These are phyloP conservation scores for Dipteronia dyeriana DNA, from an alignment of 345 rosid genomes.

Conservation along the genomic window DNA sequence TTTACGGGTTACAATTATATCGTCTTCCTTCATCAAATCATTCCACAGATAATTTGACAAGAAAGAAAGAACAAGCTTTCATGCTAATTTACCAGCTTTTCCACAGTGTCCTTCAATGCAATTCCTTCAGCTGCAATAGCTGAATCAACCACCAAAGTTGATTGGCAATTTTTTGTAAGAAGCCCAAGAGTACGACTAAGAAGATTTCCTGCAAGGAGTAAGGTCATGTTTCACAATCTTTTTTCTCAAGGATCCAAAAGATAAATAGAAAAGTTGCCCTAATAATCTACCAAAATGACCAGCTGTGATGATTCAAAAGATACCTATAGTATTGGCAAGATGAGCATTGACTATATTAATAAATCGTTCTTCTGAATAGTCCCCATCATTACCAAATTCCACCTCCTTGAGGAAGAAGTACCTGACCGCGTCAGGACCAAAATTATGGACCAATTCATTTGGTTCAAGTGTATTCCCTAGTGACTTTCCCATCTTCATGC, in stretches of 20 bases:
- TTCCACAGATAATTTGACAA: background rate
- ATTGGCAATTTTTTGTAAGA: slow-evolving; percentile 79
- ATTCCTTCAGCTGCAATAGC: slow-evolving; percentile 64
- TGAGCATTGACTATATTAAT: slow-evolving; percentile 85
- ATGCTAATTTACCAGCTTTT: slow-evolving; percentile 53
- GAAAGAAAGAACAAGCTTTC: slow-evolving; percentile 6
- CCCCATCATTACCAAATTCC: slow-evolving; percentile 94
- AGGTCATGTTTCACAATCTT: slow-evolving; percentile 9
- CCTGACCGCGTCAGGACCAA: slow-evolving; percentile 91
- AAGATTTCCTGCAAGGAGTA: slow-evolving; percentile 70
- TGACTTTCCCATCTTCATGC: slow-evolving; percentile 98
- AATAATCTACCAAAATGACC: background rate
- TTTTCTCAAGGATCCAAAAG: background rate
- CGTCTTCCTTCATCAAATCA: background rate
- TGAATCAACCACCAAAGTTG: slow-evolving; percentile 78
- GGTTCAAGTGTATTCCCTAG: slow-evolving; percentile 93
- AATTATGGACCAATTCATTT: slow-evolving; percentile 69
- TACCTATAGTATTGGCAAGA: slow-evolving; percentile 95
- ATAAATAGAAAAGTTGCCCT: background rate
- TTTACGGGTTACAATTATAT: background rate
- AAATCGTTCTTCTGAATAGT: slow-evolving; percentile 92
- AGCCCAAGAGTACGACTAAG: slow-evolving; percentile 94
- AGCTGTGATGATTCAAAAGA: background rate
- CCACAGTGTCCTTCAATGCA: slow-evolving; percentile 63
- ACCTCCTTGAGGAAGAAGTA: slow-evolving; percentile 90